A percentile compares a stretch with the other conserved stretches of the same genome.
These are phyloP conservation scores for Ganoderma boninense DNA, from an alignment of 1,284 basidiomycete genomes.

Conservation along the genomic window DNA sequence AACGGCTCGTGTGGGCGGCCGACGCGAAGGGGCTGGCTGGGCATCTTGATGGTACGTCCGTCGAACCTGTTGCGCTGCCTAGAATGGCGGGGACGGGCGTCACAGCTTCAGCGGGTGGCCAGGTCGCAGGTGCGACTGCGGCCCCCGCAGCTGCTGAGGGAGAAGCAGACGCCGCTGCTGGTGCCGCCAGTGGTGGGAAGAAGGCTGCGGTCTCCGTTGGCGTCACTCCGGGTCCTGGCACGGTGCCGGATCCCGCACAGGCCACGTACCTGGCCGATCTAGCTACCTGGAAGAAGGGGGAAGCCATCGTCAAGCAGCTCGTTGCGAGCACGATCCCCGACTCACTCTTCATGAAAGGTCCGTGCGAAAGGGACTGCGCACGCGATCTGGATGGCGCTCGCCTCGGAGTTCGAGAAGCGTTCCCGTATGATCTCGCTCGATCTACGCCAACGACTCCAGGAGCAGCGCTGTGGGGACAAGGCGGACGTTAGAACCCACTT, in stretches of 20 bases:
- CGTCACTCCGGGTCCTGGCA: background rate
- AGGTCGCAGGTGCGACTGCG: background rate
- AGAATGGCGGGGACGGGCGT: background rate
- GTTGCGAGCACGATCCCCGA: constrained; percentile 25
- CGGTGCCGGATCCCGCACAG: background rate
- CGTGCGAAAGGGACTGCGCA: constrained; percentile 8
- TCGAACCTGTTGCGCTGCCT: constrained; percentile 13
- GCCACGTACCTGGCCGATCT: constrained; percentile 9
- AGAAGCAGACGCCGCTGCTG: background rate
- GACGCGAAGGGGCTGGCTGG: constrained; percentile 15
- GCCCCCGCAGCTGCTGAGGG: background rate
- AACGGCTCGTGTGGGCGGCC: constrained; percentile 25
- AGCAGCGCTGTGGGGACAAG: constrained; percentile 27
- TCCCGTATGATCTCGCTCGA: constrained; percentile 29
- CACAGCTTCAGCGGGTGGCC: background rate
- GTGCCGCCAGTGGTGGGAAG: no score
- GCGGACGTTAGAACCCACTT: constrained; percentile 33
- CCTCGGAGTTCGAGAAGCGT: constrained; percentile 24
- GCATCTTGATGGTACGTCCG: constrained; percentile 19
- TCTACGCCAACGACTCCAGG: constrained; percentile 31
- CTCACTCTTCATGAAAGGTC: constrained; percentile 26
- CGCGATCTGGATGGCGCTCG: constrained; percentile 28
- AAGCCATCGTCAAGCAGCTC: no score
- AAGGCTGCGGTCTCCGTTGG: no score
- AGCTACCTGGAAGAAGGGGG: constrained; percentile 21